Base-by-base conservation (phyloP, 202 grass and related monocot genomes). In the Setaria italica region DNA sequence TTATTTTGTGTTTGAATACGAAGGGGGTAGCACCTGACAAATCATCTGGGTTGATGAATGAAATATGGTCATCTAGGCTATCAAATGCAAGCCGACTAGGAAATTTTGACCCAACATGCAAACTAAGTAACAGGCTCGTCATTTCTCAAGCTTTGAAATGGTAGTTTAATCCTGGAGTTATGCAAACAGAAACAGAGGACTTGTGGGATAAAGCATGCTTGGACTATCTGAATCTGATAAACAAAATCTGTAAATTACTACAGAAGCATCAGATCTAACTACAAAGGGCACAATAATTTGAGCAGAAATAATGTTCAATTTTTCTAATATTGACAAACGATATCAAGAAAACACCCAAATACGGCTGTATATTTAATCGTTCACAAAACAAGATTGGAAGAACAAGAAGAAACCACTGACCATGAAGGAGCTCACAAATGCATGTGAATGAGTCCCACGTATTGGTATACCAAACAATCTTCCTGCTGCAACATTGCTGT, bases 361-460 rank as follows among this genome's bases (percentile, higher is more conserved):
- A 39, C 43, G 64, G 4, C 19, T 72, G 37, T 2, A 89, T 78
- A 2, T 13, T 46, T 19, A 25, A 21, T 86, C 19, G 66, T 63
- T 64, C 20, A 67, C 13, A 46, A 64, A 49, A 47, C 7, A 86
- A 66, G 20, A 50, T 19, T 86, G 14, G 20, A 59, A 66, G 50
- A 56, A 9, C 15, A 63, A 80, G 64, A 62, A 60, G 62, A 67
- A 9, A 85, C 9, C 60, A 90, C 94, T 89, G 29, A 98, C 93
- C 93, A 99, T 86, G 86, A 90, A 99, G 17, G 96, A 99, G 80
- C 96, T 99, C 75, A 99, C 93, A 83, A 95, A 99, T 63, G 96
- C 96, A 95, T 99, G 96, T 65, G 96, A 99, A 90, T 99, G 96
- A 59, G 96, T 99, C 67, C 93, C 96, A 64, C 91, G 96, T 87